Conservation (phyloP, 352 stramenopile species). For the Phytophthora cryptogea region DNA sequence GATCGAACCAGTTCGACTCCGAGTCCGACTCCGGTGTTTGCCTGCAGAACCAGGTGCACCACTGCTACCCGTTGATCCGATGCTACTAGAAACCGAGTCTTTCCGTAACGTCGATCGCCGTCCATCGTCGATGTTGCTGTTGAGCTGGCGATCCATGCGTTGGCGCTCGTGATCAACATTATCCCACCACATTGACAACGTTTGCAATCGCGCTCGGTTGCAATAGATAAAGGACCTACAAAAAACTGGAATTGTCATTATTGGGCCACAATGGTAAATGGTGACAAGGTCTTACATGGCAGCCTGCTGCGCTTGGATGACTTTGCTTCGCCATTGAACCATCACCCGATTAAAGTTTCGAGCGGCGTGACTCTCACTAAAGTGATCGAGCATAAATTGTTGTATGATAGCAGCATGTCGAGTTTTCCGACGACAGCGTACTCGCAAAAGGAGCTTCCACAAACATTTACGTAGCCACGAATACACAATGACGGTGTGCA, state of each 20-base stretch:
- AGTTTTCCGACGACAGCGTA: conserved; percentile 46
- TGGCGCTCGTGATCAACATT: conserved; percentile 68
- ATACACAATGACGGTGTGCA: conserved; percentile 66
- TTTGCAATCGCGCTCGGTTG: conserved; percentile 55
- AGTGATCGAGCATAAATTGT: conserved; percentile 66
- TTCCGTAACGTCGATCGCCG: conserved; percentile 17
- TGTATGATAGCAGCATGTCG: conserved; percentile 45
- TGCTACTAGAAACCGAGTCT: conserved; percentile 14
- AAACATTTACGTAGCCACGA: conserved; percentile 72
- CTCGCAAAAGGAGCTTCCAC: conserved; percentile 67
- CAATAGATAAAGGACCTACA: conserved; percentile 51
- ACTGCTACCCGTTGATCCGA: conserved; percentile 6
- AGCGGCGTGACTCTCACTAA: conserved; percentile 56
- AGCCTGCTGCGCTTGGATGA: conserved; percentile 68
- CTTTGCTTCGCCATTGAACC: conserved; percentile 70
- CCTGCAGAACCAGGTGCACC: conserved; percentile 27
- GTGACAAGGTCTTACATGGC: conserved; percentile 30
- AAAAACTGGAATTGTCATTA: neutral
- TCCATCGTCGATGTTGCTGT: conserved; percentile 13
- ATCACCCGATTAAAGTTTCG: conserved; percentile 82
- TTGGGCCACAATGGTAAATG: too few relatives aligned
- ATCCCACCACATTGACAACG: conserved; percentile 70
- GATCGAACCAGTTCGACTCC: conserved; percentile 23
- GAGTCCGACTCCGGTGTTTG: conserved; percentile 4
- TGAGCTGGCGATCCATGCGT: conserved; percentile 50